Percentiles rank a stretch among this genome's conserved stretches.
Conservation (phyloP, 108 stramenopile genomes). For the Aurantiochytrium sp. region DNA sequence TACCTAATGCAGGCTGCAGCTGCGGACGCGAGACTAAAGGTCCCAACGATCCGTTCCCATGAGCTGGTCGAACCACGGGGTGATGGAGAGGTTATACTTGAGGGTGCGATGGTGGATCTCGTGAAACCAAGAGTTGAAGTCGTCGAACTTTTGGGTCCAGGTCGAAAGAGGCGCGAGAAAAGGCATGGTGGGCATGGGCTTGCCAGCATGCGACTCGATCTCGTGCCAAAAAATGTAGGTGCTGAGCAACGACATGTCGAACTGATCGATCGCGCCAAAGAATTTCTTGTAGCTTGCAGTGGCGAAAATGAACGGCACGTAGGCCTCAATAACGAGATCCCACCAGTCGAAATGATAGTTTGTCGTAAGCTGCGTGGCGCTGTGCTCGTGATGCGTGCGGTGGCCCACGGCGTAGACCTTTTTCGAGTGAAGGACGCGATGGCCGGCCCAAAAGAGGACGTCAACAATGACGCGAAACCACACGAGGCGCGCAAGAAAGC, state of each 20-base stretch:
- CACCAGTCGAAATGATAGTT: constrained; percentile 15
- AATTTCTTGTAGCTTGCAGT: background rate
- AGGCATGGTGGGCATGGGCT: constrained; percentile 9
- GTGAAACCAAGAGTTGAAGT: background rate
- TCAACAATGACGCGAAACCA: background rate
- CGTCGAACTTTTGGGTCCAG: background rate
- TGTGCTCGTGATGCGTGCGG: background rate
- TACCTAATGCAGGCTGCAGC: background rate
- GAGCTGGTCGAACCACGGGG: background rate
- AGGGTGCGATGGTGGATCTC: background rate
- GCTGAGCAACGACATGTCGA: background rate
- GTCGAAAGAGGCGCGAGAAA: background rate
- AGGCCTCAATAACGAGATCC: background rate
- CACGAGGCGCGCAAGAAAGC: background rate
- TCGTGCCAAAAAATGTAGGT: background rate
- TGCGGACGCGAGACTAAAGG: background rate
- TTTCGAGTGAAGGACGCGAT: background rate
- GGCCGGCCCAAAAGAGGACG: background rate
- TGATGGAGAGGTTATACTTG: background rate
- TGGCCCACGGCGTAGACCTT: background rate
- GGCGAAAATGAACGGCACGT: background rate
- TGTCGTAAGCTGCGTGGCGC: background rate
- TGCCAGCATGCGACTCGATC: background rate
- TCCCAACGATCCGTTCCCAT: constrained; percentile 10
- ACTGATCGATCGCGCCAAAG: background rate